Evolutionary conservation across 176 grass and related monocot genomes (phyloP), one percentile per base, ranked within the genome.

Genomic region (Ensete ventricosum): DNA sequence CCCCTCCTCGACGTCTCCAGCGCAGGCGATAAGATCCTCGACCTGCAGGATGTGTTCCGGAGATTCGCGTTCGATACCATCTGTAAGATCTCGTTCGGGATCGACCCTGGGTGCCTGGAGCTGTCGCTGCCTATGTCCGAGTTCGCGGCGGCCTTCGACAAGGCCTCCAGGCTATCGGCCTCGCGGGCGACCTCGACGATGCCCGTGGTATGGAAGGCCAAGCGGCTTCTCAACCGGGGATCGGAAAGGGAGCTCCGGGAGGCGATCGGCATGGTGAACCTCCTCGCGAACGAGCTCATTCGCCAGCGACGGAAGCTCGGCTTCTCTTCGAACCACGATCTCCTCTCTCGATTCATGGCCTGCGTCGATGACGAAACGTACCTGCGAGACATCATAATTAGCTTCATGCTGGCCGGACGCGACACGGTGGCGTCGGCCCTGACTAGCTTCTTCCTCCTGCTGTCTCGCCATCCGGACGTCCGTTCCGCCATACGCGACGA

Each of bases 101-200:
- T 43, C 34, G 34, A 43, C 4, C 34, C 34, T 43, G 34, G 34
- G 4, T 43, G 34, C 34, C 34, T 43, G 34, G 34, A 43, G 34
- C 34, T 43, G 4, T 43, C 34, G 34, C 34, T 43, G 34, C 34
- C 34, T 43, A 43, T 43, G 34, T 43, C 34, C 34, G 64, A 91
- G 92, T 87, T 82, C 34, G 34, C 34, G 34, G 34, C 34, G 34
- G 34, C 34, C 34, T 43, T 43, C 34, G 34, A 43, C 34, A 79
- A 76, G n/a, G 92, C 92, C 9, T 87, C 88, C 1, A 87, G 88
- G 84, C 81, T 96, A 63, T 91, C 88, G 0, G 92, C 88, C 0
- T 76, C 83, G 51, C 88, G 92, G 19, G 86, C 86, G 19, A 58
- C 86, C 77, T 83, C 77, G 7, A 79, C 83, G 21, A 73, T 89